Evolutionary conservation across 441 rosid genomes (phyloP), one percentile per base, ranked within the genome.

Genomic region (Codiaeum variegatum): DNA sequence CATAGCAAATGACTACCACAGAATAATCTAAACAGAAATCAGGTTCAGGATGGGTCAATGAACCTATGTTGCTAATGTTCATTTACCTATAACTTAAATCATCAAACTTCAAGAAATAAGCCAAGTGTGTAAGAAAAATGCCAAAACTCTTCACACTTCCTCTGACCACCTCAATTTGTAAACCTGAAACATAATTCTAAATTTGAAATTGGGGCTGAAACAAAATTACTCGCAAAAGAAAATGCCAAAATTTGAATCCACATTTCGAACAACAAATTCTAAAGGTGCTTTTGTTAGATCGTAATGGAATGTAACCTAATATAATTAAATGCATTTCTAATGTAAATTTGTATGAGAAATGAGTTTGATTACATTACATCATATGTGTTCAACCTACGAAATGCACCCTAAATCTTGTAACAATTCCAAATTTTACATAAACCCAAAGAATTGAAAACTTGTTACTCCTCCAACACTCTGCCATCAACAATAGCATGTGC

Each of bases 401-500:
- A n/a, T n/a, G n/a, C n/a, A n/a, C n/a, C n/a, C n/a, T n/a, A 21
- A 23, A 21, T 9, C 24, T 55, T 55, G 10, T 19, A 62, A n/a
- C 46, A 34, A 21, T n/a, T 28, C 0, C 0, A 58, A 12, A 40
- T 23, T 6, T 70, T 26, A n/a, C 18, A 23, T 44, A 29, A 26
- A 58, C 73, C 54, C 51, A 69, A 16, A 38, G 12, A 42, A 58
- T 46, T 26, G 23, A 56, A 66, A 4, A 5, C 13, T 23, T 11
- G 11, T 21, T 21, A 7, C 64, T 36, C 24, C 34, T 38, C 16
- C n/a, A 54, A 21, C 31, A 68, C 62, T 68, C 32, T 54, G 62
- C 62, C 73, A 69, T 69, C 63, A 69, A 10, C 49, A 54, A 46
- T 40, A 40, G 62, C 64, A 40, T 47, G 16, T 42, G 51, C 58